phyloP scores from a whole-genome alignment of 2,329 filamentous ascomycete species.

The Fusarium hostae region DNA sequence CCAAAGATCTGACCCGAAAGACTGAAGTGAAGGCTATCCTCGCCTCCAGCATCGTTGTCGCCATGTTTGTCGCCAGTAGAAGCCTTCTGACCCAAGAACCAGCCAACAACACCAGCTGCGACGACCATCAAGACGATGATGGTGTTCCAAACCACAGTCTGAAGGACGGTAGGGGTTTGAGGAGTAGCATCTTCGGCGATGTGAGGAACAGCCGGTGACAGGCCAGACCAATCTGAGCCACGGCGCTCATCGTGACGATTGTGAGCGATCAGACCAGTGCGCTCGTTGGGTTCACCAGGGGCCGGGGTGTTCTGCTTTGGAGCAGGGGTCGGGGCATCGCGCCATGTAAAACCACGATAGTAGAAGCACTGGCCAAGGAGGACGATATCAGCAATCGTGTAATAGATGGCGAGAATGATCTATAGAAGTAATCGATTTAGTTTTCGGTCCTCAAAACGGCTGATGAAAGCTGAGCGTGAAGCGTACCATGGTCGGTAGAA shows the following conservation, averaged over 20 bases:
- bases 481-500: conserved; percentile 87
- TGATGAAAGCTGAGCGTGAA: not conserved
- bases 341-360: conserved; percentile 84
- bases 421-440: conserved; percentile 45
- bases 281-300: conserved; percentile 59
- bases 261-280: conserved; percentile 51
- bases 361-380: conserved; percentile 92
- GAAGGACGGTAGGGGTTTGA: conserved; percentile 62
- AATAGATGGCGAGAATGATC: conserved; percentile 93
- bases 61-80: conserved; percentile 55
- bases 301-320: conserved; percentile 53
- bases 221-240: conserved; percentile 67
- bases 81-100: conserved; percentile 71
- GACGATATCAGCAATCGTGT: conserved; percentile 91
- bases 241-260: conserved; percentile 55
- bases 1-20: conserved; percentile 89
- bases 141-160: conserved; percentile 77
- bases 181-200: conserved; percentile 62
- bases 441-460: not conserved
- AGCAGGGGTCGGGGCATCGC: conserved; percentile 61
- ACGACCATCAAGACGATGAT: conserved; percentile 84
- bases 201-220: conserved; percentile 86
- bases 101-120: conserved; percentile 83
- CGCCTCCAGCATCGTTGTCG: conserved; percentile 52
- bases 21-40: conserved; percentile 72